These are phyloP conservation scores for Furcasterigmium furcatum DNA, from an alignment of 2,329 filamentous ascomycete genomes.

Conservation along the genomic window DNA sequence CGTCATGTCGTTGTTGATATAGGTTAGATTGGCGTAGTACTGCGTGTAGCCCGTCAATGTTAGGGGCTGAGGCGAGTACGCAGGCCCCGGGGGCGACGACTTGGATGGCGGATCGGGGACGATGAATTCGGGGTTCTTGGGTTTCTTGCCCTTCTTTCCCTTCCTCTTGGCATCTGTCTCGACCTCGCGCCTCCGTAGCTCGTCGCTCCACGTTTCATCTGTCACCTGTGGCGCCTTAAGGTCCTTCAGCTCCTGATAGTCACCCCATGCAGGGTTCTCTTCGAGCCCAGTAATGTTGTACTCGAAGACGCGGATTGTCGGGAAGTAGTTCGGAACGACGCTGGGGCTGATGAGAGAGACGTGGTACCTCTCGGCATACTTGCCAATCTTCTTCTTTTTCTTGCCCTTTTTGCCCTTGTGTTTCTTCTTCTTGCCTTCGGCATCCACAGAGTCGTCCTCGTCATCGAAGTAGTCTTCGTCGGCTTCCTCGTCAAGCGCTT, in stretches of 20 bases:
- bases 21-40: conserved; percentile 91
- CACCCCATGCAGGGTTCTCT: conserved; percentile 42
- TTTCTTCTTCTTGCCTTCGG: conserved; percentile 26
- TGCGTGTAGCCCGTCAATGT: conserved; percentile 80
- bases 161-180: conserved; percentile 30
- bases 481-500: conserved; percentile 8
- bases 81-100: conserved; percentile 75
- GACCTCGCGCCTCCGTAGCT: conserved; percentile 11
- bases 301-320: conserved; percentile 83
- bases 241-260: conserved; percentile 17
- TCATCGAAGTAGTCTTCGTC: conserved; percentile 12
- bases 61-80: conserved; percentile 81
- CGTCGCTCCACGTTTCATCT: conserved; percentile 13
- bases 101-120: conserved; percentile 72
- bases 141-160: conserved; percentile 41
- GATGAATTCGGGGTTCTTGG: conserved; percentile 57
- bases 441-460: conserved; percentile 15
- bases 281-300: conserved; percentile 87
- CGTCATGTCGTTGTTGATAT: conserved; percentile 72
- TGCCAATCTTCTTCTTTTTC: conserved; percentile 64
- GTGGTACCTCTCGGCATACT: conserved; percentile 82
- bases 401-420: conserved; percentile 50
- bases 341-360: conserved; percentile 80
- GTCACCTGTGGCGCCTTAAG: conserved; percentile 20
- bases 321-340: conserved; percentile 89